A percentile compares a stretch with the other conserved stretches of the same genome.
phyloP scores from a whole-genome alignment of 768 basidiomycete genomes.

The Brasilioporus rufonigricans region DNA sequence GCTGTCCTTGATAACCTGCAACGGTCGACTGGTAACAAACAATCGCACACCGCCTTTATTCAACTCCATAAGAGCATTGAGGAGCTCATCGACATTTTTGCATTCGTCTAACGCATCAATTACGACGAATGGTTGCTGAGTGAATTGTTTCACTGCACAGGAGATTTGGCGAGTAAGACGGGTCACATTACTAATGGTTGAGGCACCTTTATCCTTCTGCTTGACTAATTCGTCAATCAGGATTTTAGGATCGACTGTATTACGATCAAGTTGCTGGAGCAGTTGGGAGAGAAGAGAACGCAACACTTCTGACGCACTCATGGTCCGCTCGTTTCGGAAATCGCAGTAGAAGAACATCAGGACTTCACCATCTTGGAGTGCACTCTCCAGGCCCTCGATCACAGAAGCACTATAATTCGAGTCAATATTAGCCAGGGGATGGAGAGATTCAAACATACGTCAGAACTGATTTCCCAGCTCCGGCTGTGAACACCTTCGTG shows the following conservation, averaged over 20 bases:
- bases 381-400: slow-evolving; percentile 4
- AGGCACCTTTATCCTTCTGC: neutral
- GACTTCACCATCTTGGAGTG: neutral
- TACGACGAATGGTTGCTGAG: neutral
- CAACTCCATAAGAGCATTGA: neutral
- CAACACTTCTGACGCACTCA: slow-evolving; percentile 5
- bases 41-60: neutral
- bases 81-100: neutral
- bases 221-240: neutral
- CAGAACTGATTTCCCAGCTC: slow-evolving; percentile 16
- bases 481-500: slow-evolving; percentile 1
- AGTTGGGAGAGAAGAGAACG: slow-evolving; percentile 18
- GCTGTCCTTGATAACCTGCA: slow-evolving; percentile 6
- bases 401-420: slow-evolving; percentile 6
- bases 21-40: slow-evolving; percentile 11
- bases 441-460: neutral
- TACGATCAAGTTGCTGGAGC: neutral
- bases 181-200: neutral
- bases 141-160: neutral
- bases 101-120: slow-evolving; percentile 22
- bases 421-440: neutral
- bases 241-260: neutral
- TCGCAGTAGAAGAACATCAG: slow-evolving; percentile 20
- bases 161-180: slow-evolving; percentile 2
- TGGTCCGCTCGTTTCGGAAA: neutral